These are phyloP conservation scores for Phytophthora sojae DNA, from an alignment of 352 stramenopile species.

Conservation along the genomic window DNA sequence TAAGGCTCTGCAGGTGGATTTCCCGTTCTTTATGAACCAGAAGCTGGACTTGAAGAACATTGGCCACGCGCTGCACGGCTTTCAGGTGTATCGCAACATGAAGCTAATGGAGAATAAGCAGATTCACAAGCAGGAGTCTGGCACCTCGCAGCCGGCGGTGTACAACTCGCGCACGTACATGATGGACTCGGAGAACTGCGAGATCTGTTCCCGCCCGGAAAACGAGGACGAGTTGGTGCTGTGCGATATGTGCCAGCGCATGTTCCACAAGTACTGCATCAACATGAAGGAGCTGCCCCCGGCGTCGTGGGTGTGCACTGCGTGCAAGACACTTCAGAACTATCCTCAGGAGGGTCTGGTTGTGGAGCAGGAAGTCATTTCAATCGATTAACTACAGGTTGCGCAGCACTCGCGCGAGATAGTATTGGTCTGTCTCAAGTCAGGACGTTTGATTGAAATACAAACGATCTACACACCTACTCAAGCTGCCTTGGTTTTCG, in stretches of 20 bases:
- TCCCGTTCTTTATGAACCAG: conserved; percentile 83
- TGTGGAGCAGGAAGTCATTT: conserved; percentile 67
- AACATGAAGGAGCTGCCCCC: conserved; percentile 81
- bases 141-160: conserved; percentile 56
- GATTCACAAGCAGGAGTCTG: conserved; percentile 71
- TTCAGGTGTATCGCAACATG: conserved; percentile 87
- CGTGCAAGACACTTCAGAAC: conserved; percentile 76
- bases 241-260: conserved; percentile 84
- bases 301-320: conserved; percentile 80
- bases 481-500: conserved; percentile 33
- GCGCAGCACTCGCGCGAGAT: conserved; percentile 13
- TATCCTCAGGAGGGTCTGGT: conserved; percentile 66
- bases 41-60: conserved; percentile 88
- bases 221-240: conserved; percentile 79
- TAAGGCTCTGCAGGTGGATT: conserved; percentile 81
- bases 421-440: conserved; percentile 14
- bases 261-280: conserved; percentile 88
- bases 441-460: conserved; percentile 37
- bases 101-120: conserved; percentile 80
- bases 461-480: conserved; percentile 26
- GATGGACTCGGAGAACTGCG: conserved; percentile 78
- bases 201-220: conserved; percentile 60
- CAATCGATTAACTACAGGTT: conserved; percentile 59
- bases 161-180: conserved; percentile 82
- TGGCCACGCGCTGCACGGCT: conserved; percentile 79